Conservation (phyloP, 2,329 filamentous ascomycete genomes). For the Aureobasidium sp. region DNA sequence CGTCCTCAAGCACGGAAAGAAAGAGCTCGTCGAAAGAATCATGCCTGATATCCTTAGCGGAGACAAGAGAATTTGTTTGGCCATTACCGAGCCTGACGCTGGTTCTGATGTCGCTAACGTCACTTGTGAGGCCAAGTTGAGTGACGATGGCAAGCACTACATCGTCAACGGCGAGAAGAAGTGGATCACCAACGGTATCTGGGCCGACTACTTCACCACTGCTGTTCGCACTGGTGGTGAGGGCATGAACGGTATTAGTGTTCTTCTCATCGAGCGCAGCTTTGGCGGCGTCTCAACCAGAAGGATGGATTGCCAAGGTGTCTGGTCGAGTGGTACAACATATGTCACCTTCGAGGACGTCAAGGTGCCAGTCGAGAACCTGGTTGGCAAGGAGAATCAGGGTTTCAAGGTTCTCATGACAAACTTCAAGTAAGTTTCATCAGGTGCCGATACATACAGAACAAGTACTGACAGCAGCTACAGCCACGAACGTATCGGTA, state of each 20-base stretch:
- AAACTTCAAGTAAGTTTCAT: conserved; percentile 59
- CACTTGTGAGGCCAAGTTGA: conserved; percentile 90
- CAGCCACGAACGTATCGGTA: conserved; percentile 97
- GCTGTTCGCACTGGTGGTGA: conserved; percentile 78
- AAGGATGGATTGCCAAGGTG: conserved; percentile 97
- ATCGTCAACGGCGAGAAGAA: conserved; percentile 99
- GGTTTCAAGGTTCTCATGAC: conserved; percentile 99
- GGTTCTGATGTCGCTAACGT: conserved; percentile 93
- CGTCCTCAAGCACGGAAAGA: conserved; percentile 83
- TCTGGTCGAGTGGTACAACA: conserved; percentile 90
- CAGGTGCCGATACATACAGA: conserved; percentile 48
- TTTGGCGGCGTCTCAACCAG: conserved; percentile 81
- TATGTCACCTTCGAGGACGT: conserved; percentile 99
- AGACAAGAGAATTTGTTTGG: conserved; percentile 94
- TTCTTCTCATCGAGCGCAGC: conserved; percentile 84
- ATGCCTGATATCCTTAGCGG: conserved; percentile 79
- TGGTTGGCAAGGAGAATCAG: conserved; percentile 96
- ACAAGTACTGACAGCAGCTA: conserved; percentile 54
- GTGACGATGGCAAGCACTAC: conserved; percentile 94
- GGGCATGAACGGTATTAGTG: conserved; percentile 87
- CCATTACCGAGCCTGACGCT: conserved; percentile 92
- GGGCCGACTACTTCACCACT: conserved; percentile 95
- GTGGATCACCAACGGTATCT: conserved; percentile 94
- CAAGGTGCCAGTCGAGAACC: conserved; percentile 98
- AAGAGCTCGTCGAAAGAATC: conserved; percentile 76